Base-by-base conservation (phyloP, 139 green algal genomes). In the Coelastrella sp. region DNA sequence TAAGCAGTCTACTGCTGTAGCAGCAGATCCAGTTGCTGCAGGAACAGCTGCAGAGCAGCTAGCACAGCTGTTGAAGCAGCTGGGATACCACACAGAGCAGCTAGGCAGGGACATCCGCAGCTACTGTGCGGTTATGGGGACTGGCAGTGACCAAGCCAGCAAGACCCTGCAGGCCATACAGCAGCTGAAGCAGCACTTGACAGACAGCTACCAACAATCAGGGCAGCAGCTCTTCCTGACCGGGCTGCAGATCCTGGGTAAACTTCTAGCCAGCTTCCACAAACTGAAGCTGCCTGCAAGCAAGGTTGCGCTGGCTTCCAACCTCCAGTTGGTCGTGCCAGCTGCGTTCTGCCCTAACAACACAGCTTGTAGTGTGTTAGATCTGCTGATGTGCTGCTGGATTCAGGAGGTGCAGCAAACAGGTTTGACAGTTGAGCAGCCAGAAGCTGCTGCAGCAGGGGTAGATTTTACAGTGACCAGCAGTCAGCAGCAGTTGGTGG, bases 361-460 rank as follows among this genome's bases (percentile, higher is more conserved):
- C 0, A 13, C 6, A 16, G 68, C 68, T 3, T 32, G 16, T n/a
- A 32, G 16, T 7, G 68, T 76, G 6, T 16, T 76, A 8, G 68
- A 76, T 7, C 68, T 76, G 68, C 68, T 76, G 68, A 76, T 76
- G 68, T 76, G 68, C 68, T 76, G 68, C 68, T 76, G 68, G 68
- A 32, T 76, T 6, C n/a, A 76, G 17, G 68, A 76, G 17, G 14
- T 76, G 2, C 68, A 76, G 68, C 14, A 76, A 7, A 13, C 68
- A 32, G 68, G 68, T 13, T 22, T n/a, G 6, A 76, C 14, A 8
- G 17, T n/a, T 32, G 13, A 76, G 14, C 14, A 22, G 6, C 14
- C 16, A 7, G 14, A 7, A 3, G 68, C 68, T n/a, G 68, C 68
- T 23, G 68, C 68, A n/a, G 17, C 14, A 22, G 68, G 6, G 16